A percentile compares a stretch with the other conserved stretches of the same genome.
phyloP scores from a whole-genome alignment of 352 stramenopile species.

The Globisporangium recalcitrans region DNA sequence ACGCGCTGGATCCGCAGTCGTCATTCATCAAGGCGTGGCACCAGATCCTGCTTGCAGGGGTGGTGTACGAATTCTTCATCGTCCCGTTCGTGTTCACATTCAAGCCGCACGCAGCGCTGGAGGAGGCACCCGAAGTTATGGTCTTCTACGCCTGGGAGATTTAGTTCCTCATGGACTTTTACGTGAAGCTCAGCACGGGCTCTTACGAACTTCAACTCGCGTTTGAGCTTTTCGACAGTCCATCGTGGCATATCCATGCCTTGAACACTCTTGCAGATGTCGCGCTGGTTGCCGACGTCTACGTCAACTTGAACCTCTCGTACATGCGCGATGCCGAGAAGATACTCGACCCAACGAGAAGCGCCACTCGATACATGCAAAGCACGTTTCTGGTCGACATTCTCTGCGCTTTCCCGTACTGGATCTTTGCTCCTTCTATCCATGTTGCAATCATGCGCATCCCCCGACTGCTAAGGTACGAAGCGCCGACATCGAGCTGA shows the following conservation, averaged over 20 bases:
- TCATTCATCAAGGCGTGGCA: slow-evolving; percentile 42
- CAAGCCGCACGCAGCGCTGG: slow-evolving; percentile 19
- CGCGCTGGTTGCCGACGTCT: slow-evolving; percentile 32
- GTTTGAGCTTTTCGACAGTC: slow-evolving; percentile 23
- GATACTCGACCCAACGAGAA: slow-evolving; percentile 38
- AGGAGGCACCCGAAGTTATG: slow-evolving; percentile 17
- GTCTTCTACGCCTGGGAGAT: slow-evolving; percentile 32
- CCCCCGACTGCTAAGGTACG: slow-evolving; percentile 34
- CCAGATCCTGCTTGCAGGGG: slow-evolving; percentile 40
- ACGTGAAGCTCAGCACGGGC: slow-evolving; percentile 48
- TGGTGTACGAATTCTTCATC: slow-evolving; percentile 53
- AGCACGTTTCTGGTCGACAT: slow-evolving; percentile 38
- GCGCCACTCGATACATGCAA: slow-evolving; percentile 32
- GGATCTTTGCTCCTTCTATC: slow-evolving; percentile 19
- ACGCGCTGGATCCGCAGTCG: slow-evolving; percentile 50
- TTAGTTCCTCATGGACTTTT: slow-evolving; percentile 51
- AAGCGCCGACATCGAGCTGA: not conserved
- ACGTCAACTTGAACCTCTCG: slow-evolving; percentile 58
- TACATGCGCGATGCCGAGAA: slow-evolving; percentile 49
- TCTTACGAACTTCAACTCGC: slow-evolving; percentile 53
- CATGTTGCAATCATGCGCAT: slow-evolving; percentile 31
- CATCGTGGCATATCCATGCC: slow-evolving; percentile 19
- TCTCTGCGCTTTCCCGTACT: slow-evolving; percentile 41
- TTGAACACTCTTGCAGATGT: slow-evolving; percentile 30
- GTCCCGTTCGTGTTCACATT: slow-evolving; percentile 56